phyloP scores from a whole-genome alignment of 2,329 filamentous ascomycete species.

The Colletotrichum chrysophilum region DNA sequence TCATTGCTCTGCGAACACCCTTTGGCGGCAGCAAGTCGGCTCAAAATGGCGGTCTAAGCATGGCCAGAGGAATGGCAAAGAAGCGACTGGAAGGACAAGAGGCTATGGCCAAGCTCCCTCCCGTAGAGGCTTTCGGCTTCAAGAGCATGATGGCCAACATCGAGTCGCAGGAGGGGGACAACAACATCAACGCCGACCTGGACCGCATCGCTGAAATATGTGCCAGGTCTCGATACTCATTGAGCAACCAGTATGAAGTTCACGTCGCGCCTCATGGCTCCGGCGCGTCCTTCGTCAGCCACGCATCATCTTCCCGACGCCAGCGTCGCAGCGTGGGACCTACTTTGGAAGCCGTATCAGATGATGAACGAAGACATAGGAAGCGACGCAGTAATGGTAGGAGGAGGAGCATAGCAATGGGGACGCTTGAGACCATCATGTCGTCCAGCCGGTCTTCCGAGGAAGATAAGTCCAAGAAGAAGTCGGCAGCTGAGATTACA shows the following conservation, averaged over 20 bases:
- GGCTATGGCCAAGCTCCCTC: slow-evolving; percentile 55
- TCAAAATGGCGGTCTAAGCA: slow-evolving; percentile 46
- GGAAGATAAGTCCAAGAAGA: slow-evolving; percentile 66
- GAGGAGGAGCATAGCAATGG: slow-evolving; percentile 60
- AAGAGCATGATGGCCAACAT: slow-evolving; percentile 67
- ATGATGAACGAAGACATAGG: slow-evolving; percentile 56
- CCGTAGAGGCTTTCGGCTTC: slow-evolving; percentile 68
- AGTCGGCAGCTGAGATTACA: slow-evolving; percentile 60
- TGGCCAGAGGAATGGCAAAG: slow-evolving; percentile 48
- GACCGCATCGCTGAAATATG: slow-evolving; percentile 72
- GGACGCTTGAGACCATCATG: slow-evolving; percentile 71
- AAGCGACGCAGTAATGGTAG: slow-evolving; percentile 47
- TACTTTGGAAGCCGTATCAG: slow-evolving; percentile 63
- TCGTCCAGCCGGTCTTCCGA: slow-evolving; percentile 69
- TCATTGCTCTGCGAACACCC: slow-evolving; percentile 23
- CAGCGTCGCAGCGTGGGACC: slow-evolving; percentile 46
- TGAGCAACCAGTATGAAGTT: slow-evolving; percentile 72
- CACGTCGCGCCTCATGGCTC: slow-evolving; percentile 68
- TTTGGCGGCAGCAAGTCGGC: slow-evolving; percentile 36
- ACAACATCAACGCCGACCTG: slow-evolving; percentile 61
- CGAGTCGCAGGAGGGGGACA: slow-evolving; percentile 44
- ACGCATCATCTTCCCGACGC: slow-evolving; percentile 29
- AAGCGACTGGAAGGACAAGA: slow-evolving; percentile 32
- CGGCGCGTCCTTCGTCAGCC: slow-evolving; percentile 51
- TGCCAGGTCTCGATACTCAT: slow-evolving; percentile 66